Conservation (phyloP, 371 early-diverging fungal species). For the Apophysomyces trapeziformis region DNA sequence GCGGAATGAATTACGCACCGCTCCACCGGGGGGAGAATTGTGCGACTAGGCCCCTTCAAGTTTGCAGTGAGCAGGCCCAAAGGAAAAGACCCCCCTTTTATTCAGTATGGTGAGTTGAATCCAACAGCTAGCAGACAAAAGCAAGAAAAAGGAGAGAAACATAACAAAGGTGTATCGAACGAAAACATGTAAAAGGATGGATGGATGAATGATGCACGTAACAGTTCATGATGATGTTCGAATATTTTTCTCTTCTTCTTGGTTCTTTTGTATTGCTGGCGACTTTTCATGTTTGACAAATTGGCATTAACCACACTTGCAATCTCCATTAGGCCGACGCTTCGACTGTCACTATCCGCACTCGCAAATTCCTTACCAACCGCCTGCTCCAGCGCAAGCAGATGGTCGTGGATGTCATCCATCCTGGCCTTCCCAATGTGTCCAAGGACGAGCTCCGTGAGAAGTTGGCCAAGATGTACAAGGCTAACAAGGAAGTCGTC, state of each 20-base stretch:
- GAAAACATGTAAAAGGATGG: neutral
- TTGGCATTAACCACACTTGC: neutral
- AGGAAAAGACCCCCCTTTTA: conserved; percentile 3
- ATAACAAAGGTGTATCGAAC: neutral
- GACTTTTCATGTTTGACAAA: neutral
- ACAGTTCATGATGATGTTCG: neutral
- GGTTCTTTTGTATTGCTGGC: neutral
- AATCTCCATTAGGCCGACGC: conserved; percentile 43
- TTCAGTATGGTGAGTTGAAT: conserved; percentile 8
- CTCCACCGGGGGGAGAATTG: neutral
- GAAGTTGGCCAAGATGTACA: conserved; percentile 97
- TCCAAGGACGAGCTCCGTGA: conserved; percentile 94
- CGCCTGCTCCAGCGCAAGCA: conserved; percentile 97
- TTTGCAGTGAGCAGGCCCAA: neutral
- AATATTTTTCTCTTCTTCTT: neutral
- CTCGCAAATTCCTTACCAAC: conserved; percentile 99
- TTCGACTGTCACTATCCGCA: conserved; percentile 89
- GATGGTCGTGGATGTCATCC: conserved; percentile 97
- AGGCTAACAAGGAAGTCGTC: conserved; percentile 88
- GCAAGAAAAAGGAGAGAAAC: neutral
- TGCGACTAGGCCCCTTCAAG: no score
- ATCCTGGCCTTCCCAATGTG: conserved; percentile 93
- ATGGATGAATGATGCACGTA: neutral
- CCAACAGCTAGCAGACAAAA: neutral
- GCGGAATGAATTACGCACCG: neutral